Conservation (phyloP, 495 filamentous ascomycete species). For the Penicillium waksmanii region DNA sequence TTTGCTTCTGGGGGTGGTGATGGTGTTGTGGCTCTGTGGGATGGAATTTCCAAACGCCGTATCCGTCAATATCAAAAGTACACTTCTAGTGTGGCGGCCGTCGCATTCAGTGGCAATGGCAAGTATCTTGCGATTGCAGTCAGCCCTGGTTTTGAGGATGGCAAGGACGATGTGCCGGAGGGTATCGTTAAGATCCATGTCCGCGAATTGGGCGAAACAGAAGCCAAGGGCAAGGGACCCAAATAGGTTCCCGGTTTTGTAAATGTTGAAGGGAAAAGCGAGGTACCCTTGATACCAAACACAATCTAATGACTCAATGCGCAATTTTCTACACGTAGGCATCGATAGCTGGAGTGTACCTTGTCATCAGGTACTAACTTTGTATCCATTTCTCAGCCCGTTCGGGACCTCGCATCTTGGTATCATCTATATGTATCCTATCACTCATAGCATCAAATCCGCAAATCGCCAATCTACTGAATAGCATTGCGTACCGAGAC, state of each 20-base stretch:
- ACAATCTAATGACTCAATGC: conserved; percentile 23
- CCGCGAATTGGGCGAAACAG: conserved; percentile 79
- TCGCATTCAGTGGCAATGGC: conserved; percentile 79
- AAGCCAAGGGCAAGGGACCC: conserved; percentile 84
- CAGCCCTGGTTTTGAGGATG: conserved; percentile 92
- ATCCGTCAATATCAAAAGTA: conserved; percentile 89
- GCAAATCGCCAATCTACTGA: conserved; percentile 18
- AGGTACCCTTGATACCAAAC: conserved; percentile 22
- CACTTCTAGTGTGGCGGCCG: conserved; percentile 71
- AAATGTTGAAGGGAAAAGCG: not conserved
- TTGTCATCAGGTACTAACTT: not conserved
- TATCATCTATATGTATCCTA: conserved; percentile 34
- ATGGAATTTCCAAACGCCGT: conserved; percentile 87
- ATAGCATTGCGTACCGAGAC: conserved; percentile 56
- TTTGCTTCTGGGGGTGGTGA: conserved; percentile 95
- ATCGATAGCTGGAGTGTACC: not conserved
- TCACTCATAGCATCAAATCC: conserved; percentile 9
- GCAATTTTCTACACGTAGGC: not conserved
- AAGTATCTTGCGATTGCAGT: conserved; percentile 81
- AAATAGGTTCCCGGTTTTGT: conserved; percentile 46
- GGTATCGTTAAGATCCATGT: conserved; percentile 78
- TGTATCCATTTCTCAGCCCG: conserved; percentile 1
- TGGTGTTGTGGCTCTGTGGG: conserved; percentile 93
- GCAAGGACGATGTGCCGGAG: conserved; percentile 72
- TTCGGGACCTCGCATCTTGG: conserved; percentile 19